Conservation (phyloP, 108 stramenopile genomes). For the Licmophora abbreviata region DNA sequence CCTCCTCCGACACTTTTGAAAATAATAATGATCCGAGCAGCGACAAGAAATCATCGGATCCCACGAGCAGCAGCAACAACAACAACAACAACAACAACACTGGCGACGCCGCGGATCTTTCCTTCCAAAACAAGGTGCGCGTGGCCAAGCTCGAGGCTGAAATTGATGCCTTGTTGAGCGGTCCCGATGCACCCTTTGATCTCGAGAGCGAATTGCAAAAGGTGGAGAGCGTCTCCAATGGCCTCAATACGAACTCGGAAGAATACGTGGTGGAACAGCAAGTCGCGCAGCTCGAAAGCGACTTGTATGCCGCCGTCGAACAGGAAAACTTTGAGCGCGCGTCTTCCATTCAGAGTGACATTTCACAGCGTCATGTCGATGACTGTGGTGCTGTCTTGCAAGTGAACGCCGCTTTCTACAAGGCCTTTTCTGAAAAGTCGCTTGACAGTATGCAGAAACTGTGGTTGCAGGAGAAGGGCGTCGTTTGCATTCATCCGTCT, state of each 20-base stretch:
- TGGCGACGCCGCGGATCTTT: too few species aligned
- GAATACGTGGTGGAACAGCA: constrained; percentile 27
- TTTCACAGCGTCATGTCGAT: constrained; percentile 65
- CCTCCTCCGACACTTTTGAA: too few species aligned
- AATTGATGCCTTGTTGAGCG: constrained; percentile 38
- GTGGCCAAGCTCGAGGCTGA: constrained; percentile 36
- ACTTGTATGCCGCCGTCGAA: constrained; percentile 36
- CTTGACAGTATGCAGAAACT: constrained; percentile 53
- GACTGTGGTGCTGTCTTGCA: constrained; percentile 74
- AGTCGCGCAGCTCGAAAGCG: constrained; percentile 26
- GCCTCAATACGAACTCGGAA: constrained; percentile 10
- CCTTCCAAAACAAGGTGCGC: constrained; percentile 12
- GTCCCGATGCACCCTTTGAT: constrained; percentile 50
- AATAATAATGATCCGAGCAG: too few species aligned
- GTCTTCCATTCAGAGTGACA: constrained; percentile 31
- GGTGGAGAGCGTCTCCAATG: constrained; percentile 29
- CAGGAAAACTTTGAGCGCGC: constrained; percentile 38
- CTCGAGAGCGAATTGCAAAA: constrained; percentile 42
- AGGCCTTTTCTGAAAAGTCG: constrained; percentile 64
- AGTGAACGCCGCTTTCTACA: constrained; percentile 69
- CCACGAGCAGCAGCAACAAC: too few species aligned
- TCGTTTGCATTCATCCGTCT: constrained; percentile 75
- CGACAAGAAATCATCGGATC: too few species aligned
- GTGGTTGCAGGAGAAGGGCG: constrained; percentile 60
- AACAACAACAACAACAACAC: too few species aligned